phyloP scores from a whole-genome alignment of 2,329 filamentous ascomycete species.

The Xylaria sp. region DNA sequence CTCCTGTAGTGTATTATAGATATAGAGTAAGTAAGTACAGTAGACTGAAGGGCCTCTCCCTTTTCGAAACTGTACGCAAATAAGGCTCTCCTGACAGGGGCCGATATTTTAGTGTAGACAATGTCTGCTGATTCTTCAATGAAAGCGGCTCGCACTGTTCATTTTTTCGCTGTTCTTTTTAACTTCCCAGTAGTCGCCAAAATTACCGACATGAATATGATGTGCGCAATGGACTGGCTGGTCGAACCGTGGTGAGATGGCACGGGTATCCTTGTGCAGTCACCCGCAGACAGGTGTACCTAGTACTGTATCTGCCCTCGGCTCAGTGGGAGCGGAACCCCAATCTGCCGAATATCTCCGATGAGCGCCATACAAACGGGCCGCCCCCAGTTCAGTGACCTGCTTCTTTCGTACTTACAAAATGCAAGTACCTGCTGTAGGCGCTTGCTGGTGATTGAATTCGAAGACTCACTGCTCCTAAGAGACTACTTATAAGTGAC shows the following conservation, averaged over 20 bases:
- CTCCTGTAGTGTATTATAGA: background rate
- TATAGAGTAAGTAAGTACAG: too few relatives aligned
- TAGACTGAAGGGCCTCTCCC: too few relatives aligned
- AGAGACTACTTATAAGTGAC: background rate
- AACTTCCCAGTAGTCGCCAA: background rate
- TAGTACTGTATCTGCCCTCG: background rate
- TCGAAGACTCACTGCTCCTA: background rate
- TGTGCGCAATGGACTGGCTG: background rate
- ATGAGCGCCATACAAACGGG: conserved; percentile 1
- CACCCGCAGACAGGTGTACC: background rate
- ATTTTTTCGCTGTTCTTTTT: background rate
- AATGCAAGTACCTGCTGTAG: conserved; percentile 2
- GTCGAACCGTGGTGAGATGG: background rate
- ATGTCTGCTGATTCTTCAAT: background rate
- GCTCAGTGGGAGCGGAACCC: conserved; percentile 6
- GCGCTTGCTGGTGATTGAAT: conserved; percentile 4
- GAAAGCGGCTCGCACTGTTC: background rate
- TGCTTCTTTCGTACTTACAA: conserved; percentile 25
- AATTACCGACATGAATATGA: background rate
- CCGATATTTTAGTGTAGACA: background rate
- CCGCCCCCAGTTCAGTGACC: conserved; percentile 17
- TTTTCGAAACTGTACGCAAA: too few relatives aligned
- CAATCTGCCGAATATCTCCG: conserved; percentile 17
- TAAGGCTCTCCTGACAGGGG: too few relatives aligned
- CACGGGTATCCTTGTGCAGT: conserved; percentile 14